Evolutionary conservation across 1,284 basidiomycete species (phyloP).

Genomic region (Melampsora abietis-canadensis): DNA sequence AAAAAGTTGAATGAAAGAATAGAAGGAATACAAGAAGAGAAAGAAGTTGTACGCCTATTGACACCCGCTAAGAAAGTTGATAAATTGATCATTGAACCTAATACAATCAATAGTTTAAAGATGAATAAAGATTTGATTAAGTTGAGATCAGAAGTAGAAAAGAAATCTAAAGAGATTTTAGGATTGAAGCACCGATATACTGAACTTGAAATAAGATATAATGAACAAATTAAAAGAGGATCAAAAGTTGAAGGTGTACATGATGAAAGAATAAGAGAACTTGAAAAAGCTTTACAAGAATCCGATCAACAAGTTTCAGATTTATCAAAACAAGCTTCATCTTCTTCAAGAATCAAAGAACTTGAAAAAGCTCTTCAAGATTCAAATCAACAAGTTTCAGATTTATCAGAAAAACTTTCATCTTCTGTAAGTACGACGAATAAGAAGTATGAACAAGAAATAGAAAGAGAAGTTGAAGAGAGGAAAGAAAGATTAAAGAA

Average conservation of each 20-base stretch:
- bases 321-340: neutral
- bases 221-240: neutral
- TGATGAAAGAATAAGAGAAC: slow-evolving; percentile 2
- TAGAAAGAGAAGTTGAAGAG: too few relatives aligned
- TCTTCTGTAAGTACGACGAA: too few relatives aligned
- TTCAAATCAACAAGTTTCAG: too few relatives aligned
- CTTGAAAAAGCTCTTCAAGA: too few relatives aligned
- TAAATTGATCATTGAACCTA: too few relatives aligned
- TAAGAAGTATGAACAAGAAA: too few relatives aligned
- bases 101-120: too few relatives aligned
- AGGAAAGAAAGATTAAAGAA: too few relatives aligned
- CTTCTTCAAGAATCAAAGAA: too few relatives aligned
- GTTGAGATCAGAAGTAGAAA: neutral
- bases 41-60: neutral
- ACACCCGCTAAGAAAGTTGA: too few relatives aligned
- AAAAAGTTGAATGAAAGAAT: neutral
- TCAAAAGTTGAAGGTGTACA: neutral
- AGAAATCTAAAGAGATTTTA: neutral
- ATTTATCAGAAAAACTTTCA: too few relatives aligned
- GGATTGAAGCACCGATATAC: neutral
- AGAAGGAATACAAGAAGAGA: slow-evolving; percentile 1
- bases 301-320: neutral
- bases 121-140: neutral
- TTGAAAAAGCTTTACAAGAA: neutral
- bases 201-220: neutral